Conservation (phyloP, 2,329 filamentous ascomycete genomes). For the Scorias spongiosa region DNA sequence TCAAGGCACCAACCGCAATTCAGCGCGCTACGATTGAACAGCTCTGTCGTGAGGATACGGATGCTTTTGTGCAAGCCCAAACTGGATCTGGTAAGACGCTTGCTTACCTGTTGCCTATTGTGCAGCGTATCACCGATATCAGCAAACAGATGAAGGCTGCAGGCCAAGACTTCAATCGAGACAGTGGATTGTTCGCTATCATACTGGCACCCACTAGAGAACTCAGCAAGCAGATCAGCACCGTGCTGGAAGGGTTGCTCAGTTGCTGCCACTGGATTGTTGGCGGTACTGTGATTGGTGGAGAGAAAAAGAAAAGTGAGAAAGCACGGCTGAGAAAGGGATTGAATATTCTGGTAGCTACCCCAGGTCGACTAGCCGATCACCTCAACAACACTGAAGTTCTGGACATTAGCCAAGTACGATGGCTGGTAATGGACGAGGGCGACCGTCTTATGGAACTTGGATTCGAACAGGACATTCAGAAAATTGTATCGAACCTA, state of each 20-base stretch:
- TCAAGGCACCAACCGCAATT: slow-evolving; percentile 87
- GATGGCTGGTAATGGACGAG: slow-evolving; percentile 91
- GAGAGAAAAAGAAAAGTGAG: slow-evolving; percentile 63
- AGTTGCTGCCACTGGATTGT: slow-evolving; percentile 91
- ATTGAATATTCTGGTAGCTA: slow-evolving; percentile 88
- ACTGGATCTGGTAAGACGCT: slow-evolving; percentile 96
- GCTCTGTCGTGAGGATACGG: slow-evolving; percentile 62
- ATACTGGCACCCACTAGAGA: slow-evolving; percentile 90
- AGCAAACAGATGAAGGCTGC: slow-evolving; percentile 35
- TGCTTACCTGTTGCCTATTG: slow-evolving; percentile 84
- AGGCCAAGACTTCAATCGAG: slow-evolving; percentile 49
- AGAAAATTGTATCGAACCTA: slow-evolving; percentile 68
- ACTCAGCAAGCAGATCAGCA: slow-evolving; percentile 81
- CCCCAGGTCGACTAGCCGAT: slow-evolving; percentile 78
- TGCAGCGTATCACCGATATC: slow-evolving; percentile 72
- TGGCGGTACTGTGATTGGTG: slow-evolving; percentile 65
- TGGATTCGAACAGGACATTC: slow-evolving; percentile 88
- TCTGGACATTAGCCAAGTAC: slow-evolving; percentile 71
- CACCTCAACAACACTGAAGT: slow-evolving; percentile 87
- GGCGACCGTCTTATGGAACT: slow-evolving; percentile 97
- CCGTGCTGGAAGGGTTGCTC: slow-evolving; percentile 70
- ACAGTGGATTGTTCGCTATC: slow-evolving; percentile 84
- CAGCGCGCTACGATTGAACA: slow-evolving; percentile 79
- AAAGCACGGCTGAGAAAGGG: slow-evolving; percentile 90
- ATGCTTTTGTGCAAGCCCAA: slow-evolving; percentile 93